Evolutionary conservation across 306 rosid genomes (phyloP), one percentile per base, ranked within the genome.

Genomic region (Cicer chorassanicum): DNA sequence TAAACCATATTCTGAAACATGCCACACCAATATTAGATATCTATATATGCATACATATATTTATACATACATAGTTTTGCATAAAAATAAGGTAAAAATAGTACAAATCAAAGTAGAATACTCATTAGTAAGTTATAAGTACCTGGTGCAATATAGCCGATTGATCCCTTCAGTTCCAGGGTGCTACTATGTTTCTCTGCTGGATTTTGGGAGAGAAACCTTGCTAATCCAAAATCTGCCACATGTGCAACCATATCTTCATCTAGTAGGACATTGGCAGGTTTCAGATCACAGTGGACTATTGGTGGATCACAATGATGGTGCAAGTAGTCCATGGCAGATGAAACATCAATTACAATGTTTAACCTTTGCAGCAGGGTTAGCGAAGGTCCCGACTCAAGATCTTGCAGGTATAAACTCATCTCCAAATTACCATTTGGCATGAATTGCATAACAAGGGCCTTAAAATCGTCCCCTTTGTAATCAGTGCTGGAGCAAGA

Each of bases 71-170:
- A 65, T 19, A 18, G 18, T 49, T 49, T 9, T 51, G 29, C 45
- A 24, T 40, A 61, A 49, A 21, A 29, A 62, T 1, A 53, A 29
- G 15, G 29, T 24, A 40, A 54, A 16, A 5, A 19, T 67, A 57
- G 4, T 44, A 2, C 39, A 39, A 39, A 6, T 40, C 9, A 14
- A 14, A 19, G 10, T 11, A 8, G 4, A 16, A 49, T 53, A 56
- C 4, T 4, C 0, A 73, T 39, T 56, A 46, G 6, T 16, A 10
- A 21, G 29, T 21, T 21, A 21, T 21, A 21, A 21, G 12, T 29
- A 82, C 88, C 88, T 72, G 84, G 84, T n/a, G 88, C 86, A 56
- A 85, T 85, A 50, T 85, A 85, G 63, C 88, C 84, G 2, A 79
- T 72, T 51, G 86, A 79, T n/a, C 86, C 84, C 46, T 79, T 75